Conservation (phyloP, 164 flowering plant species). For the Echeveria elegans region DNA sequence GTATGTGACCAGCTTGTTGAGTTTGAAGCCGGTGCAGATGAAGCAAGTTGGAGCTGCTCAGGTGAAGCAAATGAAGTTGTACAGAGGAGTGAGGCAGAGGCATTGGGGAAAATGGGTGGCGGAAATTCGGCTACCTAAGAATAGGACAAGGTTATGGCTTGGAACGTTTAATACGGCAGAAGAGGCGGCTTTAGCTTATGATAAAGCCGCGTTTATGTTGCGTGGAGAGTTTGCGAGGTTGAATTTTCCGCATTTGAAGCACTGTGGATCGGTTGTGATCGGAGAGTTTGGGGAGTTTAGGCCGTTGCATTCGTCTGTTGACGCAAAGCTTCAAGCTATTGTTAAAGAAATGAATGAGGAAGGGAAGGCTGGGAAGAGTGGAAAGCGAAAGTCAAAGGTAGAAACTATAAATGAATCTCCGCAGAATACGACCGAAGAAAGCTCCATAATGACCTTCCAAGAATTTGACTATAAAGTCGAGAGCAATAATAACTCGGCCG, state of each 20-base stretch:
- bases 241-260: constrained; percentile 3
- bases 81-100: constrained; percentile 8
- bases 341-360: constrained; percentile 44
- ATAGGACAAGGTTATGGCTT: constrained; percentile 6
- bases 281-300: constrained; percentile 5
- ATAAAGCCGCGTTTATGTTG: constrained; percentile 5
- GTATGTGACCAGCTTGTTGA: neutral
- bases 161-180: constrained; percentile 6
- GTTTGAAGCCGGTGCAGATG: constrained; percentile 7
- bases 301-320: constrained; percentile 72
- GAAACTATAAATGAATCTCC: constrained; percentile 8
- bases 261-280: neutral
- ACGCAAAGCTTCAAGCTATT: constrained; percentile 82
- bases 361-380: constrained; percentile 9
- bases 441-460: neutral
- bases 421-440: neutral
- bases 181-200: constrained; percentile 9
- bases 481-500: constrained; percentile 11
- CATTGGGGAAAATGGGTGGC: constrained; percentile 11
- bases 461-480: constrained; percentile 27
- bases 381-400: constrained; percentile 1
- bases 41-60: neutral
- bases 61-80: neutral
- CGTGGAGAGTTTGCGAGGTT: constrained; percentile 4
- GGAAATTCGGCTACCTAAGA: constrained; percentile 8